Conservation (phyloP, 345 rosid genomes). For the Cardamine resedifolia region DNA sequence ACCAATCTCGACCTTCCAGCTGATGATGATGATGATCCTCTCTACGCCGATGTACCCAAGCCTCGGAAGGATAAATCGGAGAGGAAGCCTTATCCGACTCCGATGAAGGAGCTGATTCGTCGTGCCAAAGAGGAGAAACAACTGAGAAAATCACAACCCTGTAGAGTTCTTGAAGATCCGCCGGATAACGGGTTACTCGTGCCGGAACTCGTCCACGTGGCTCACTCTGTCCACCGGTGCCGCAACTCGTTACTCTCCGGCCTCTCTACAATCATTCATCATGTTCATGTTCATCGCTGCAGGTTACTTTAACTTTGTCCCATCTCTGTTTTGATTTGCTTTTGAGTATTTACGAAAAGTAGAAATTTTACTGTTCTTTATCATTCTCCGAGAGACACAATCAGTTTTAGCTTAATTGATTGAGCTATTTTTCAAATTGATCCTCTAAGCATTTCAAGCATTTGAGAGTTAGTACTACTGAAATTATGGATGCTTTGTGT, state of each 20-base stretch:
- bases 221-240: constrained; percentile 59
- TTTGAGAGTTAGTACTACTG: background rate
- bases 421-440: background rate
- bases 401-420: background rate
- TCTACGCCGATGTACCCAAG: constrained; percentile 65
- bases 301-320: constrained; percentile 38
- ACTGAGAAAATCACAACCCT: constrained; percentile 65
- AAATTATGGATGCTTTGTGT: background rate
- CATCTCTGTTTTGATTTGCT: background rate
- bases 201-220: constrained; percentile 67
- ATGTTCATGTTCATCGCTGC: constrained; percentile 66
- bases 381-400: constrained; percentile 1
- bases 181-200: constrained; percentile 81
- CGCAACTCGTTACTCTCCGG: constrained; percentile 55
- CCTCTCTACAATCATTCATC: constrained; percentile 47
- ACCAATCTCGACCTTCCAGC: background rate
- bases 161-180: constrained; percentile 61
- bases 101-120: constrained; percentile 64
- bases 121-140: constrained; percentile 69
- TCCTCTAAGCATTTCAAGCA: background rate
- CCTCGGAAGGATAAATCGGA: constrained; percentile 66
- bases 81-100: constrained; percentile 83
- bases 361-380: background rate
- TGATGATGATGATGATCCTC: constrained; percentile 40
- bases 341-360: no score